Base-by-base conservation (phyloP, 192 early-diverging fungal species). In the Glomus cerebriforme region DNA sequence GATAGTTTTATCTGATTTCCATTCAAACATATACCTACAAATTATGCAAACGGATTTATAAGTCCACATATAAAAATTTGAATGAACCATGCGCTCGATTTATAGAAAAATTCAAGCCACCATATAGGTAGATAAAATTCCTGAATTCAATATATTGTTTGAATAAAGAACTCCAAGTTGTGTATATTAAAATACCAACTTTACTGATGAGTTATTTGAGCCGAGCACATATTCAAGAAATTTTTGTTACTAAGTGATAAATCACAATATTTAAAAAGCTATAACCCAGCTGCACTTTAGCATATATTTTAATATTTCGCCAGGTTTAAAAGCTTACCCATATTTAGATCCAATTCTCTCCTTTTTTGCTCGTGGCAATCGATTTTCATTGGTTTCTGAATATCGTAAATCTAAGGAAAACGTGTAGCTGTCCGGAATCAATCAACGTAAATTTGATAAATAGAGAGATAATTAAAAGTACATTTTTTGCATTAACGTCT, bases 401-500 rank as follows among this genome's bases (percentile, higher is more conserved):
- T 19, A 66, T 66, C 64, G 64, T 66, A 66, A 31, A 66, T 66
- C 64, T 66, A 66, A 32, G 34, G 64, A 66, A 66, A 31, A 31
- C 64, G 32, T 66, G 64, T 66, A 66, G 32, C 39, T 43, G 39
- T 24, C 26, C 10, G 9, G 22, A 27, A 63, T 27, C 60, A 63
- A 66, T 66, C 64, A 66, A 66, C 64, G 34, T 66, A 32, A 66
- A 66, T 66, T 32, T 66, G 32, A 31, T 32, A 29, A 31, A 66
- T 66, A 32, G 32, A 66, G 64, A 31, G 29, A 31, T 26, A 24
- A 32, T 66, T 31, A 10, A 35, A 66, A 66, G 32, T 31, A 66
- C 32, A 66, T 66, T 62, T 31, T 66, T 31, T 31, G n/a, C n/a
- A n/a, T 32, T 65, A 31, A n/a, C n/a, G n/a, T n/a, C 31, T 31